Evolutionary conservation across 495 filamentous ascomycete species (phyloP).

Genomic region (Aspergillus cavernicola): DNA sequence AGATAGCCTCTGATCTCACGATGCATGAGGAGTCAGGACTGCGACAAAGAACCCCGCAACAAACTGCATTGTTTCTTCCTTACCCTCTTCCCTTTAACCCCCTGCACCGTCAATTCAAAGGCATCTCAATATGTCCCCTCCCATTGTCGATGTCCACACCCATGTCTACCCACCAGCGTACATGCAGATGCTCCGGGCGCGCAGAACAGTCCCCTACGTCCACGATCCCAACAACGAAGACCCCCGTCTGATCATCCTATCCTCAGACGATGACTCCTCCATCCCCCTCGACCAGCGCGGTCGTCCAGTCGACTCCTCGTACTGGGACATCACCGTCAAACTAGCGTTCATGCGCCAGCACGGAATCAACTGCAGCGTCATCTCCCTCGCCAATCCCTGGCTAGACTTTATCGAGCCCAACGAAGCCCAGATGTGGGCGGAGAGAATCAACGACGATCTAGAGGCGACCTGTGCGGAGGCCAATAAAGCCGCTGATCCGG

Average conservation of each 20-base stretch:
- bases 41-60: not conserved
- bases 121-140: not conserved
- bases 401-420: slow-evolving; percentile 72
- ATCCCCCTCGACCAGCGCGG: slow-evolving; percentile 53
- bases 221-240: slow-evolving; percentile 54
- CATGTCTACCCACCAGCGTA: slow-evolving; percentile 90
- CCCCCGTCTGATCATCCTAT: slow-evolving; percentile 76
- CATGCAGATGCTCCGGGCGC: slow-evolving; percentile 72
- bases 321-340: slow-evolving; percentile 68
- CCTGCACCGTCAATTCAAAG: not conserved
- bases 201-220: slow-evolving; percentile 75
- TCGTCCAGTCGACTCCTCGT: slow-evolving; percentile 71
- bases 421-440: slow-evolving; percentile 59
- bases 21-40: not conserved
- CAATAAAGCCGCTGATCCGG: slow-evolving; percentile 45
- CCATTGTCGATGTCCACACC: slow-evolving; percentile 86
- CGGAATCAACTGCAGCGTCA: slow-evolving; percentile 73
- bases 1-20: not conserved
- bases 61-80: not conserved
- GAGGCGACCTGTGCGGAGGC: slow-evolving; percentile 57
- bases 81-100: not conserved
- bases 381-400: slow-evolving; percentile 95
- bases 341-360: slow-evolving; percentile 85
- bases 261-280: slow-evolving; percentile 55
- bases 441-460: slow-evolving; percentile 73